Conservation (phyloP, 495 filamentous ascomycete species). For the Penicillium canariense region DNA sequence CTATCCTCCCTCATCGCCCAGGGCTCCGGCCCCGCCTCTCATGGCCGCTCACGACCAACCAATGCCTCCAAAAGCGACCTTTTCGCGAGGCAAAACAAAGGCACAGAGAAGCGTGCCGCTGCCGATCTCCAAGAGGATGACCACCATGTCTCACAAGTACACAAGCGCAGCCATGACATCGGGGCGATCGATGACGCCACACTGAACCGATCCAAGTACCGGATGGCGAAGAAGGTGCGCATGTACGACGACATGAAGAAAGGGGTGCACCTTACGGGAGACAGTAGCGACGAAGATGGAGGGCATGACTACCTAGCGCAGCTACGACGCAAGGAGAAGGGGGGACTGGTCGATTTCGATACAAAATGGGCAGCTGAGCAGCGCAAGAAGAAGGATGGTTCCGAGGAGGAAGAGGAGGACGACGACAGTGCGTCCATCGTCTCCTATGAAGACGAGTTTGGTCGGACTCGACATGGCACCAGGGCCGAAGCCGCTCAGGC, state of each 20-base stretch:
- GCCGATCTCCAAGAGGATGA: slow-evolving; percentile 46
- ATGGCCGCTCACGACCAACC: slow-evolving; percentile 63
- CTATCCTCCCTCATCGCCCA: slow-evolving; percentile 69
- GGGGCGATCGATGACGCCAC: slow-evolving; percentile 45
- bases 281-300: slow-evolving; percentile 43
- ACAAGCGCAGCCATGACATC: slow-evolving; percentile 38
- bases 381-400: slow-evolving; percentile 32
- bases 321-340: slow-evolving; percentile 42
- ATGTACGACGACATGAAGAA: slow-evolving; percentile 82
- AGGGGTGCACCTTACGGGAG: slow-evolving; percentile 51
- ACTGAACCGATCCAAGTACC: slow-evolving; percentile 62
- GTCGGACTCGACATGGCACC: slow-evolving; percentile 68
- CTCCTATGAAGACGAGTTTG: slow-evolving; percentile 88
- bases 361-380: slow-evolving; percentile 81
- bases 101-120: slow-evolving; percentile 61
- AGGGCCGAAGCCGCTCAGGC: slow-evolving; percentile 58
- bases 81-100: slow-evolving; percentile 69
- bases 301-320: slow-evolving; percentile 30
- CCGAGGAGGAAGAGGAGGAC: slow-evolving; percentile 36
- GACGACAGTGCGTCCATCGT: slow-evolving; percentile 59
- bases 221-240: slow-evolving; percentile 83
- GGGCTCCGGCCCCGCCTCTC: slow-evolving; percentile 31
- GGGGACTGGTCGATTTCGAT: slow-evolving; percentile 84
- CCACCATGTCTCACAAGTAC: slow-evolving; percentile 35
- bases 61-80: slow-evolving; percentile 64